Evolutionary conservation across 1,284 basidiomycete genomes (phyloP), one percentile per base, ranked within the genome.

Genomic region (Pseudozyma flocculosa): DNA sequence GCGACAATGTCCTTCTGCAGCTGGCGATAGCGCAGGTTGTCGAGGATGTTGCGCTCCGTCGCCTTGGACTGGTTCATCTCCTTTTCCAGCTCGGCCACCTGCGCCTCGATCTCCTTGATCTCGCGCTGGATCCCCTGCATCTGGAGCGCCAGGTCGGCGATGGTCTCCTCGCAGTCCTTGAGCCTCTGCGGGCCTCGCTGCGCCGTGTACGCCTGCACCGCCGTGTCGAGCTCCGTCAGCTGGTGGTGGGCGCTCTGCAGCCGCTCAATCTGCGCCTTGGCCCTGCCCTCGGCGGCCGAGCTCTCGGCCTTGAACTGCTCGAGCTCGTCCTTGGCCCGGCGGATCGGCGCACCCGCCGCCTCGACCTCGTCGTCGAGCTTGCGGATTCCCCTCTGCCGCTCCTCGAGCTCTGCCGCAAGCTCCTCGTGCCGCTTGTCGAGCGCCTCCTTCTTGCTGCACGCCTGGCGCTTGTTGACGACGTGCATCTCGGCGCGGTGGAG

Each of bases 1-100:
- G 81, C 81, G 23, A 81, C 80, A 19, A 95, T 87, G 43, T 89
- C 85, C 50, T 82, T 82, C 53, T 82, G 81, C 41, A 92, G 82
- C 70, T 85, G 84, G 45, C 91, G 83, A 58, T 89, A 85, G 10
- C 88, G 86, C 40, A 93, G 81, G 75, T 97, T 99, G 76, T 92
- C 88, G 56, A 87, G 85, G 61, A 96, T 82, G 76, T 89, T 93
- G 40, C 80, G 72, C 53, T 80, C 72, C 23, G 75, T 67, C 17
- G 78, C 75, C 46, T 78, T 73, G 18, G 77, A 76, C 45, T 79
- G 75, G 36, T 78, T 73, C 46, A 79, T 63, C 34, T 72, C 72
- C 50, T 77, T 72, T 37, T 80, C 78, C 39, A 75, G 54, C 37
- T 65, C 63, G 17, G 69, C 48, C 15, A 48, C 40, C 23, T 73